A percentile compares a stretch with the other conserved stretches of the same genome.
Evolutionary conservation across 2,329 filamentous ascomycete species (phyloP).

Genomic region (Phialocephala subalpina): DNA sequence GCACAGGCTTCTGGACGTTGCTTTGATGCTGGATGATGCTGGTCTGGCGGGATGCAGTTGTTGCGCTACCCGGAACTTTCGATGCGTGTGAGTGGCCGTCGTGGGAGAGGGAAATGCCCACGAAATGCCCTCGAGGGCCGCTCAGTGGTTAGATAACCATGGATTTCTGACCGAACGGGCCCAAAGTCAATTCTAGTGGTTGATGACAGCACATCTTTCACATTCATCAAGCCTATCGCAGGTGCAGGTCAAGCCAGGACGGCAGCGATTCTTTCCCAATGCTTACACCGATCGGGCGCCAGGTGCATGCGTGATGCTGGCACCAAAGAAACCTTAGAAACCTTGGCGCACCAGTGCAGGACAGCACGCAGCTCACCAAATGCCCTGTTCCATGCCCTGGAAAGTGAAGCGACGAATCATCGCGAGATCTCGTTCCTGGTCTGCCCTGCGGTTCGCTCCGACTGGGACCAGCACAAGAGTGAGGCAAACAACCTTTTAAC

Average conservation of each 20-base stretch:
- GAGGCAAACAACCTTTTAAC: constrained; percentile 32
- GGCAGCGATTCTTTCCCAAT: constrained; percentile 19
- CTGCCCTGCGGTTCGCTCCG: constrained; percentile 27
- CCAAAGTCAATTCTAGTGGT: constrained; percentile 8
- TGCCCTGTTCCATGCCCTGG: constrained; percentile 23
- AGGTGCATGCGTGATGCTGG: constrained; percentile 14
- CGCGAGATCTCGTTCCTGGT: constrained; percentile 4
- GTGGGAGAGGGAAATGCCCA: background rate
- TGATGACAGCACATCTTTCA: constrained; percentile 7
- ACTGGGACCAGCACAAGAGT: constrained; percentile 32
- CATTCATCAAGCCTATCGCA: constrained; percentile 18
- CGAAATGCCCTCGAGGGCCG: background rate
- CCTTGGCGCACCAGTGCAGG: constrained; percentile 15
- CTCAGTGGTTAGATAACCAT: background rate
- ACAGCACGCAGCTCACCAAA: constrained; percentile 8
- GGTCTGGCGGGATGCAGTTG: background rate
- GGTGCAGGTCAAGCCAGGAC: constrained; percentile 13
- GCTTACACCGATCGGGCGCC: constrained; percentile 24
- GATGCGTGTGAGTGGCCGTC: background rate
- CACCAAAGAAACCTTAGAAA: constrained; percentile 20
- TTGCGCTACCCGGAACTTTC: background rate
- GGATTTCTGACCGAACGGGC: background rate
- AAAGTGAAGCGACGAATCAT: constrained; percentile 40
- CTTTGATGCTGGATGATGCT: background rate
- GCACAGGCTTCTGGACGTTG: background rate